Percentiles rank a stretch among this genome's conserved stretches.
phyloP scores from a whole-genome alignment of 768 basidiomycete genomes.

The Amanita phalloides region DNA sequence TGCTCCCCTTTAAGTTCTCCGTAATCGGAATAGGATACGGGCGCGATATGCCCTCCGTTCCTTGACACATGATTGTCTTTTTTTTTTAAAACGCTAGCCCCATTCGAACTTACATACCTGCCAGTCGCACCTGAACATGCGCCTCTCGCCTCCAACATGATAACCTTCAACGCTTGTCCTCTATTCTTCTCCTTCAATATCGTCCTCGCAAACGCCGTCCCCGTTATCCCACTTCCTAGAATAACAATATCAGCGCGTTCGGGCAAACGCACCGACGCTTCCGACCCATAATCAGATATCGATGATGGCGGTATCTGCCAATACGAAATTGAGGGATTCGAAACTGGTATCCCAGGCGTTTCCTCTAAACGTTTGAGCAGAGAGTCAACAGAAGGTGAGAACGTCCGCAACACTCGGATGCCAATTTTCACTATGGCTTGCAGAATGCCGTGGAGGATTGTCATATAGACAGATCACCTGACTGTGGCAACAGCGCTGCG shows the following conservation, averaged over 20 bases:
- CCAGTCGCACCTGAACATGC: conserved; percentile 68
- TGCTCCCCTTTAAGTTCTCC: conserved; percentile 28
- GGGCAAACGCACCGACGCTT: conserved; percentile 12
- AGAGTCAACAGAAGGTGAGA: not conserved
- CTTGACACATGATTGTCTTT: conserved; percentile 19
- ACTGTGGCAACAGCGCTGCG: too few relatives aligned
- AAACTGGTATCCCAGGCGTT: conserved; percentile 32
- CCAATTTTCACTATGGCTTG: not conserved
- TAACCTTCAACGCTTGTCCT: conserved; percentile 28
- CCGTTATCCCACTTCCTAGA: conserved; percentile 49
- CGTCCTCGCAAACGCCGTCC: conserved; percentile 32
- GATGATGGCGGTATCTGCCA: conserved; percentile 37
- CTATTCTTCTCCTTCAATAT: conserved; percentile 23
- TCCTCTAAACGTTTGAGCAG: conserved; percentile 19
- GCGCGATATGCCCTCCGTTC: conserved; percentile 63
- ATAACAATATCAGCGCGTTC: conserved; percentile 37
- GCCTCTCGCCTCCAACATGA: conserved; percentile 78
- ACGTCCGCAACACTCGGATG: not conserved
- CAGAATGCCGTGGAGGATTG: not conserved
- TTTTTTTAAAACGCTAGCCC: not conserved
- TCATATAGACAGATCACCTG: not conserved
- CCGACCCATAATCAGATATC: conserved; percentile 18
- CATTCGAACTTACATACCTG: conserved; percentile 29
- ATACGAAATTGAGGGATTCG: conserved; percentile 35
- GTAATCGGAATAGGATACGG: conserved; percentile 52